These are phyloP conservation scores for Spatholobus suberectus DNA, from an alignment of 306 rosid species.

Conservation along the genomic window DNA sequence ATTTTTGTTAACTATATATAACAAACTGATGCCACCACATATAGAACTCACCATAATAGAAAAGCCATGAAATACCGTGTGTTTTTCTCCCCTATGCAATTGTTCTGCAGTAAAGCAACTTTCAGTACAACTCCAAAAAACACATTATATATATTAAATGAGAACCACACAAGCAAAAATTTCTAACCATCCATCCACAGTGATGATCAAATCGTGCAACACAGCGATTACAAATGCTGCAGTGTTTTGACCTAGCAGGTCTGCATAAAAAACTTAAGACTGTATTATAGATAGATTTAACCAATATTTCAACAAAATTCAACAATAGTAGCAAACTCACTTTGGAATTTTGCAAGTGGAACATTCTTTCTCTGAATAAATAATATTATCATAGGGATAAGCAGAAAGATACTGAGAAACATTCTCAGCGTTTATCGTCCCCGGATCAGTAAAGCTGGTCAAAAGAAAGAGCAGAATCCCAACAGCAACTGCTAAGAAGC, in stretches of 20 bases:
- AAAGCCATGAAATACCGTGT: conserved; percentile 84
- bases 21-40: conserved; percentile 37
- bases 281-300: conserved; percentile 6
- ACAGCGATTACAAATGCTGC: conserved; percentile 89
- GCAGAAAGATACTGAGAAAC: conserved; percentile 77
- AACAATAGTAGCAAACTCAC: conserved; percentile 55
- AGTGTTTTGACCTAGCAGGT: conserved; percentile 99
- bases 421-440: conserved; percentile 73
- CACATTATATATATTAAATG: conserved; percentile 1
- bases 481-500: conserved; percentile 74
- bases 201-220: conserved; percentile 98
- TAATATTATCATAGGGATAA: conserved; percentile 85
- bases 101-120: conserved; percentile 69
- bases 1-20: neutral
- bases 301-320: conserved; percentile 11
- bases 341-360: conserved; percentile 90
- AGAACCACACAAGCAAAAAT: conserved; percentile 15
- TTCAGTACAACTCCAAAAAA: conserved; percentile 32
- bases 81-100: conserved; percentile 96
- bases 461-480: conserved; percentile 87
- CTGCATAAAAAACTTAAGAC: conserved; percentile 53
- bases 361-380: conserved; percentile 84
- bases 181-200: conserved; percentile 97
- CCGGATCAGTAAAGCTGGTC: conserved; percentile 96
- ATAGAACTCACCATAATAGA: conserved; percentile 87